Evolutionary conservation across 2,329 filamentous ascomycete genomes (phyloP), one percentile per base, ranked within the genome.

Genomic region (Fusarium nematophilum): DNA sequence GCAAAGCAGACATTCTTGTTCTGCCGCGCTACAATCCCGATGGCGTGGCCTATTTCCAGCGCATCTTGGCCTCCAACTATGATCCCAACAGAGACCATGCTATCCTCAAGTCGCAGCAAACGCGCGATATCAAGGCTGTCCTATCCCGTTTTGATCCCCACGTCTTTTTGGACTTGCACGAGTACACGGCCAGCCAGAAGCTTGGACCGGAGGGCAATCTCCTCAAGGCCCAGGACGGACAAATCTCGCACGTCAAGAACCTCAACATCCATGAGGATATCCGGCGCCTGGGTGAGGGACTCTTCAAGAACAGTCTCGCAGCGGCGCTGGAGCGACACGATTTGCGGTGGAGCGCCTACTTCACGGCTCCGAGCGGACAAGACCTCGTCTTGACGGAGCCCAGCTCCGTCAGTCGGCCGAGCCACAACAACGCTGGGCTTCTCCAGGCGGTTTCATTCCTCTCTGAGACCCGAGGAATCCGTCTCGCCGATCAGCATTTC

Each of bases 61-160:
- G 69, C n/a, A 55, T 45, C 6, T 50, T 72, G 6, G 68, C 69
- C 4, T 64, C 66, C 14, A 66, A 60, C 52, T 66, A 64, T 11
- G 70, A 72, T 42, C 70, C 70, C 11, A 72, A 72, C 48, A 64
- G 70, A 11, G 70, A 72, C 37, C 68, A 71, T 26, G 63, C 64
- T 7, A 71, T 68, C 46, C 59, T 72, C 3, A 66, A 62, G 6
- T 54, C 66, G 10, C 55, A 67, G 52, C 68, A 71, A 47, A 71
- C 70, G 2, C 62, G 61, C n/a, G 52, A 66, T 23, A 66, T 72
- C 54, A 71, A 71, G 58, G 37, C 52, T 71, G 8, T 46, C 67
- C 33, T 53, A 49, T 33, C 45, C 57, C 6, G 21, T 6, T 72
- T 67, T 30, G 58, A 51, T 18, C 66, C 70, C 5, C 70, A 72